Evolutionary conservation across 805 yeast genomes (phyloP).

Genomic region (Priceomyces medius): DNA sequence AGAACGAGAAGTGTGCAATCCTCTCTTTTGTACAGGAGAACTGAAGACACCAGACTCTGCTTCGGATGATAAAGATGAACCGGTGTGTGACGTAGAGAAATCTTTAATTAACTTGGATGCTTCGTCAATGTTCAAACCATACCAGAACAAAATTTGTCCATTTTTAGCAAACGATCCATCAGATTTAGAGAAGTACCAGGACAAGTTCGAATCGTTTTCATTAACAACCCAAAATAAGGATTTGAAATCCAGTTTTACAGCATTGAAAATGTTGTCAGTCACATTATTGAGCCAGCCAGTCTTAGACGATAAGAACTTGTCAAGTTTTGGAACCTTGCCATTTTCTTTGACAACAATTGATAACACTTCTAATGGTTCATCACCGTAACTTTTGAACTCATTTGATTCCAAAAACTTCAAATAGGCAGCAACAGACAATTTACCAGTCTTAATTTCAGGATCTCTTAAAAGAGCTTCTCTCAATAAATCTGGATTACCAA

Average conservation of each 20-base stretch:
- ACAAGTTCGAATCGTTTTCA: slow-evolving; percentile 85
- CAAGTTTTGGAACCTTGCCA: slow-evolving; percentile 62
- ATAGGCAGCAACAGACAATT: slow-evolving; percentile 76
- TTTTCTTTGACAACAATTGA: slow-evolving; percentile 67
- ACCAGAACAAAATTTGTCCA: slow-evolving; percentile 93
- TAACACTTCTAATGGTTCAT: slow-evolving; percentile 92
- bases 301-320: slow-evolving; percentile 82
- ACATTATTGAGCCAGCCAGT: slow-evolving; percentile 98
- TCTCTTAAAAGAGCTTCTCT: slow-evolving; percentile 77
- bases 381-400: slow-evolving; percentile 79
- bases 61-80: slow-evolving; percentile 36
- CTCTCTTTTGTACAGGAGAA: slow-evolving; percentile 49
- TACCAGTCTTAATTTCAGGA: slow-evolving; percentile 67
- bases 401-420: slow-evolving; percentile 64
- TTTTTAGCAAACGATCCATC: slow-evolving; percentile 91
- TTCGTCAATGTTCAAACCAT: slow-evolving; percentile 71
- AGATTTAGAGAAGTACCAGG: slow-evolving; percentile 90
- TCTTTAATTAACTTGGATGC: slow-evolving; percentile 63
- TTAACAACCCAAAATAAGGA: slow-evolving; percentile 83
- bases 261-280: slow-evolving; percentile 87
- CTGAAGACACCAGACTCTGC: slow-evolving; percentile 49
- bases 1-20: slow-evolving; percentile 40
- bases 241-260: slow-evolving; percentile 71
- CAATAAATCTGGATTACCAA: slow-evolving; percentile 70
- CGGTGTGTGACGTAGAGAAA: slow-evolving; percentile 35